phyloP scores from a whole-genome alignment of 192 early-diverging fungal genomes.

The Radiomyces spectabilis region DNA sequence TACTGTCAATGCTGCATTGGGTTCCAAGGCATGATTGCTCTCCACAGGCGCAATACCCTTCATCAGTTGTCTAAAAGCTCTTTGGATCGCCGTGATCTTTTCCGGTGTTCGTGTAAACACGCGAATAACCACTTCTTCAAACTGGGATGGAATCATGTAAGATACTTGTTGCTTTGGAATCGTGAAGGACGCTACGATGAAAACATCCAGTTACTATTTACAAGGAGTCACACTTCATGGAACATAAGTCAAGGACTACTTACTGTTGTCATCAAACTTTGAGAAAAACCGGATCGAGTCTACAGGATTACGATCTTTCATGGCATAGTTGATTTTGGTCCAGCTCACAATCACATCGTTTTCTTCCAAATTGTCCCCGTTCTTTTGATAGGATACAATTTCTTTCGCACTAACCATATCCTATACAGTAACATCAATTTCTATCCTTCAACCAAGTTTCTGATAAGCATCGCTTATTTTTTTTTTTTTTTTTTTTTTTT shows the following conservation, averaged over 20 bases:
- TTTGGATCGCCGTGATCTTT: slow-evolving; percentile 40
- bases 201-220: too few species aligned
- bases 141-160: slow-evolving; percentile 56
- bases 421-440: neutral
- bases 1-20: slow-evolving; percentile 7
- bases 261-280: slow-evolving; percentile 48
- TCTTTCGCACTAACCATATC: slow-evolving; percentile 44
- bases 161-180: slow-evolving; percentile 69
- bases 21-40: neutral
- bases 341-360: slow-evolving; percentile 72
- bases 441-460: neutral
- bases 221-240: neutral
- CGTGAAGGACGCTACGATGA: slow-evolving; percentile 42
- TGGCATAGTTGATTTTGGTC: slow-evolving; percentile 74
- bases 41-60: neutral
- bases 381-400: slow-evolving; percentile 52
- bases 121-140: slow-evolving; percentile 62
- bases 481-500: neutral
- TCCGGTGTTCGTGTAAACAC: slow-evolving; percentile 52
- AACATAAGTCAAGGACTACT: neutral
- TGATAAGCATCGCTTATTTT: neutral
- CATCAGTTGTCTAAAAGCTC: slow-evolving; percentile 20
- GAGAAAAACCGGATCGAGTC: slow-evolving; percentile 76
- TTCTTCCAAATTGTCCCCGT: slow-evolving; percentile 51
- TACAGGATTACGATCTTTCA: slow-evolving; percentile 81